phyloP scores from a whole-genome alignment of 352 stramenopile species.

The Discostella stelligera region DNA sequence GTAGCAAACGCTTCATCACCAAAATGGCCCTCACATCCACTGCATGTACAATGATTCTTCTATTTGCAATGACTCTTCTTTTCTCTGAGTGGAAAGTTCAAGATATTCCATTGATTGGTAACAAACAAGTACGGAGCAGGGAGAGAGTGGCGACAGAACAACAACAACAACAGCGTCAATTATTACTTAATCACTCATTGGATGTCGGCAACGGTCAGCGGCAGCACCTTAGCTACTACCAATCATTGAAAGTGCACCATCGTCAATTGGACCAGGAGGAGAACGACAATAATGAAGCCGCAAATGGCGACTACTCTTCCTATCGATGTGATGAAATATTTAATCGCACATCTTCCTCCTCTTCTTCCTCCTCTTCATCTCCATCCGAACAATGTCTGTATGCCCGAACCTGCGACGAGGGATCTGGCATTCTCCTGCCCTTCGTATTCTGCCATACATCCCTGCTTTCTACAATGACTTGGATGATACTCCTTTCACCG shows the following conservation, averaged over 20 bases:
- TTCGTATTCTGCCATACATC: conserved; percentile 71
- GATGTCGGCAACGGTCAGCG: neutral
- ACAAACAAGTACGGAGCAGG: neutral
- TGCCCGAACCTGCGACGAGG: conserved; percentile 66
- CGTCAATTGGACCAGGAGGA: conserved; percentile 20
- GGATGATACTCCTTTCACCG: conserved; percentile 56
- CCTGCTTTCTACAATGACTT: conserved; percentile 30
- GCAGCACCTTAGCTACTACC: too few species aligned
- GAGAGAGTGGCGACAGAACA: neutral
- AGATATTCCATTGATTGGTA: neutral
- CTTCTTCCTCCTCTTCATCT: neutral
- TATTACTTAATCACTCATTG: neutral
- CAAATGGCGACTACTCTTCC: conserved; percentile 28
- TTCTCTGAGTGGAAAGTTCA: conserved; percentile 41
- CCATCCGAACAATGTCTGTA: conserved; percentile 58
- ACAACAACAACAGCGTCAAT: neutral
- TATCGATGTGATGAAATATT: conserved; percentile 56
- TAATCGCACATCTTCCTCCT: conserved; percentile 10
- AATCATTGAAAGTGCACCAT: conserved; percentile 10
- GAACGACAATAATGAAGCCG: conserved; percentile 19
- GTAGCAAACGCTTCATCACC: conserved; percentile 52
- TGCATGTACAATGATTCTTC: conserved; percentile 24
- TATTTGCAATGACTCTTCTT: conserved; percentile 41
- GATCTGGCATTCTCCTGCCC: conserved; percentile 60
- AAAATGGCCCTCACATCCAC: conserved; percentile 52